Percentiles rank a stretch among this genome's conserved stretches.
Evolutionary conservation across 495 filamentous ascomycete species (phyloP).

Genomic region (Pyrenula massariospora): DNA sequence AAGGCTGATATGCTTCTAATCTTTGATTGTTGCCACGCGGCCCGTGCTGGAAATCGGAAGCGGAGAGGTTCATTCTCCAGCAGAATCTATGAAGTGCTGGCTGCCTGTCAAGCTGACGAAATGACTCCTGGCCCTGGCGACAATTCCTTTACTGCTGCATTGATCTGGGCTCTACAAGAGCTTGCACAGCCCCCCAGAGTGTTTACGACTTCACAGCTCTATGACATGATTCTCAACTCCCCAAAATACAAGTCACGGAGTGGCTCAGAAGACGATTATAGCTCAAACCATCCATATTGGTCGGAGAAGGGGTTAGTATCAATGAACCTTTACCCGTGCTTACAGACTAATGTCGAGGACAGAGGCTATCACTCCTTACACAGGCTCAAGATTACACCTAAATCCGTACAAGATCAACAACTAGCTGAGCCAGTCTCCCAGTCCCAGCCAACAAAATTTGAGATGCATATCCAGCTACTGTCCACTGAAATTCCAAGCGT

Average conservation of each 20-base stretch:
- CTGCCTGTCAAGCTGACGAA: neutral
- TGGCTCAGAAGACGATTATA: neutral
- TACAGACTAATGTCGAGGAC: neutral
- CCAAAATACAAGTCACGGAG: neutral
- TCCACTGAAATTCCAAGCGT: neutral
- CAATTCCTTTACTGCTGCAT: neutral
- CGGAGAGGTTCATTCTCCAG: neutral
- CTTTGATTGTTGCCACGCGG: constrained; percentile 11
- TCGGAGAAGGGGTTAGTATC: neutral
- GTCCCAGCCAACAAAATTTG: neutral
- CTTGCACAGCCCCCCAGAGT: neutral
- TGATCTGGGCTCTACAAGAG: neutral
- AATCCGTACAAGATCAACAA: neutral
- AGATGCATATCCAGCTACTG: neutral
- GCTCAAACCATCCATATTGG: neutral
- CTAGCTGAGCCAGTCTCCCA: neutral
- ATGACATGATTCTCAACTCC: neutral
- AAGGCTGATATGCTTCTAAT: constrained; percentile 7
- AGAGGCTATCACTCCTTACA: neutral
- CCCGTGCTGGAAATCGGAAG: neutral
- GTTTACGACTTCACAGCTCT: neutral
- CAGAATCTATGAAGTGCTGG: neutral
- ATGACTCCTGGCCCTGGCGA: neutral
- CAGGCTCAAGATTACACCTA: neutral
- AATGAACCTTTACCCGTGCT: neutral